These are phyloP conservation scores for Eutrema japonicum DNA, from an alignment of 345 rosid genomes.

Conservation along the genomic window DNA sequence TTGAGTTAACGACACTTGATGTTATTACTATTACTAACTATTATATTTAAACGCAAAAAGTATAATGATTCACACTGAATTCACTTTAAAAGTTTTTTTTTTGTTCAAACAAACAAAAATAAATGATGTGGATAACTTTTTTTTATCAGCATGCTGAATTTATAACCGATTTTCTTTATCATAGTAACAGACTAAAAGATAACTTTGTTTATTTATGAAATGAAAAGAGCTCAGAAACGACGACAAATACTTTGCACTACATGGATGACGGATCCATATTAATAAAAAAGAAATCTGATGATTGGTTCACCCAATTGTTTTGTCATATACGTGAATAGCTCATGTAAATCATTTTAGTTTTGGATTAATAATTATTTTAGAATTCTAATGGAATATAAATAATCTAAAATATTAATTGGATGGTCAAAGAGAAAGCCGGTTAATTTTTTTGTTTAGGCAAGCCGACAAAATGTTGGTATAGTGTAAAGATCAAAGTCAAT, in stretches of 20 bases:
- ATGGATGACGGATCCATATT: not conserved
- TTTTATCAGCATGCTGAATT: conserved; percentile 22
- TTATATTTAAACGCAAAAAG: conserved; percentile 23
- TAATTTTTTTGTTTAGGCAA: conserved; percentile 13
- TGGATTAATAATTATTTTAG: conserved; percentile 10
- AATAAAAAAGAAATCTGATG: conserved; percentile 1
- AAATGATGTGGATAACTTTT: conserved; percentile 5
- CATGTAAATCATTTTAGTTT: conserved; percentile 9
- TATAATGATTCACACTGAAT: conserved; percentile 12
- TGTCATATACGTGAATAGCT: conserved; percentile 12
- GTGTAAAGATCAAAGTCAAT: conserved; percentile 17
- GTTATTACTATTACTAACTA: not conserved
- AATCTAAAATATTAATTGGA: conserved; percentile 19
- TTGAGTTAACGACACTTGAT: too few relatives aligned
- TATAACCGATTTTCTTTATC: not conserved
- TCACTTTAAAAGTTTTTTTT: not conserved
- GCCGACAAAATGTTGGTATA: not conserved
- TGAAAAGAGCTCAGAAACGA: not conserved
- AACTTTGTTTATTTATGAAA: not conserved
- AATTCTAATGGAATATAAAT: conserved; percentile 14
- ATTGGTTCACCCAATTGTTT: conserved; percentile 3
- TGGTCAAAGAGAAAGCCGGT: conserved; percentile 37
- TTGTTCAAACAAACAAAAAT: not conserved
- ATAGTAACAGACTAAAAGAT: not conserved
- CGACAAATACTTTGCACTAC: conserved; percentile 1